phyloP scores from a whole-genome alignment of 75 land plant species.

The Pseudotsuga menziesii region DNA sequence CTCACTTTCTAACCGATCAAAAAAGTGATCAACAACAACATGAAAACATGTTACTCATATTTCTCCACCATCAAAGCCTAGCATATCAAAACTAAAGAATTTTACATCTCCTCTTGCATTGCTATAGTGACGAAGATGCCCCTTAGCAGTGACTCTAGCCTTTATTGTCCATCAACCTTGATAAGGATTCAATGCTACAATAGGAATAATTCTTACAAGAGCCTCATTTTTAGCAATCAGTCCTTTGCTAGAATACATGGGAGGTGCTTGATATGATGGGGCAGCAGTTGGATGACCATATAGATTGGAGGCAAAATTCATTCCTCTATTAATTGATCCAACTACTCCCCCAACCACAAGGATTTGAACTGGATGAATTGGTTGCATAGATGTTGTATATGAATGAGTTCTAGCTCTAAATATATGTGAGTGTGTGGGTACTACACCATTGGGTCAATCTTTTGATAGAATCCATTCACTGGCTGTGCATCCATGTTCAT shows the following conservation, averaged over 20 bases:
- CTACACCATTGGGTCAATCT: constrained; percentile 6
- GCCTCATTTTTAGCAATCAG: constrained; percentile 88
- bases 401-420: neutral
- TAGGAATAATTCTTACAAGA: constrained; percentile 76
- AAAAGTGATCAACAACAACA: constrained; percentile 86
- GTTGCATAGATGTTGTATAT: neutral
- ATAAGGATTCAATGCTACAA: constrained; percentile 89
- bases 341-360: neutral
- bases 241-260: constrained; percentile 69
- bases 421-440: constrained; percentile 4
- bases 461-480: constrained; percentile 6
- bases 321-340: constrained; percentile 8
- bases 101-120: constrained; percentile 91
- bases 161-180: constrained; percentile 98
- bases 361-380: neutral
- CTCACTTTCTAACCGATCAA: constrained; percentile 74
- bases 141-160: constrained; percentile 85
- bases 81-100: constrained; percentile 92
- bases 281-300: constrained; percentile 45
- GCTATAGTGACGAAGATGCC: constrained; percentile 70
- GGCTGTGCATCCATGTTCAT: constrained; percentile 8
- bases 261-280: constrained; percentile 65
- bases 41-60: constrained; percentile 94
- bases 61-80: constrained; percentile 94
- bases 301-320: constrained; percentile 22